These are phyloP conservation scores for Ambrosiella beaveri DNA, from an alignment of 2,329 filamentous ascomycete genomes.

Conservation along the genomic window DNA sequence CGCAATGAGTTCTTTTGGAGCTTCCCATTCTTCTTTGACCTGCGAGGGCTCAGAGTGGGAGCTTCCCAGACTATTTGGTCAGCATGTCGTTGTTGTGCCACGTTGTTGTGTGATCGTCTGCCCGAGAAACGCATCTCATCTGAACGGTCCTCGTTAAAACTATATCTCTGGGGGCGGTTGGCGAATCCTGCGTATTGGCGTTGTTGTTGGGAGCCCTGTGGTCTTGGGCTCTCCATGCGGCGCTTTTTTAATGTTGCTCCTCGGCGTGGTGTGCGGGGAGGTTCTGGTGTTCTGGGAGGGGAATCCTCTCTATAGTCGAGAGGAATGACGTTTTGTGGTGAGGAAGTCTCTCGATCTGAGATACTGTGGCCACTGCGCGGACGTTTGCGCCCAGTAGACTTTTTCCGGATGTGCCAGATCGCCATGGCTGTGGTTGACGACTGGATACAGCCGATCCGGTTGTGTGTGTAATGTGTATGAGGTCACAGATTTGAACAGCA, in stretches of 20 bases:
- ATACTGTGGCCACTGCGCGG: conserved; percentile 35
- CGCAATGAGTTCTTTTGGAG: conserved; percentile 2
- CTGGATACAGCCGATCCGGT: neutral
- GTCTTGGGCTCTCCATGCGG: conserved; percentile 30
- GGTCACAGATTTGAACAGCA: neutral
- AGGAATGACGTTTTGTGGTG: conserved; percentile 19
- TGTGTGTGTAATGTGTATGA: neutral
- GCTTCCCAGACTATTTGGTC: conserved; percentile 1
- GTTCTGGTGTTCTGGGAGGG: conserved; percentile 13
- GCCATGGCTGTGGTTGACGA: conserved; percentile 12
- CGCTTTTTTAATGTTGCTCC: conserved; percentile 22
- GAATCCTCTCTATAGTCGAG: conserved; percentile 14
- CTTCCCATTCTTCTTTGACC: conserved; percentile 7
- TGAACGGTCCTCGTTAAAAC: conserved; percentile 43
- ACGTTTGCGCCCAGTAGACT: conserved; percentile 36
- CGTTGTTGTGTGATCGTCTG: conserved; percentile 5
- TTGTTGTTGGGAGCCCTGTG: conserved; percentile 15
- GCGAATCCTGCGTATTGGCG: conserved; percentile 16
- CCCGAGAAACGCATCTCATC: conserved; percentile 32
- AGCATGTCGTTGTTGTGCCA: neutral
- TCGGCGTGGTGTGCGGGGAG: conserved; percentile 14
- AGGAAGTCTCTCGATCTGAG: conserved; percentile 30
- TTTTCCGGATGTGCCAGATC: conserved; percentile 15
- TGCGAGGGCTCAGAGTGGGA: conserved; percentile 10
- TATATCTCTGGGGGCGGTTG: conserved; percentile 32